Base-by-base conservation (phyloP, 805 yeast species). In the Isabelozyma heimii region DNA sequence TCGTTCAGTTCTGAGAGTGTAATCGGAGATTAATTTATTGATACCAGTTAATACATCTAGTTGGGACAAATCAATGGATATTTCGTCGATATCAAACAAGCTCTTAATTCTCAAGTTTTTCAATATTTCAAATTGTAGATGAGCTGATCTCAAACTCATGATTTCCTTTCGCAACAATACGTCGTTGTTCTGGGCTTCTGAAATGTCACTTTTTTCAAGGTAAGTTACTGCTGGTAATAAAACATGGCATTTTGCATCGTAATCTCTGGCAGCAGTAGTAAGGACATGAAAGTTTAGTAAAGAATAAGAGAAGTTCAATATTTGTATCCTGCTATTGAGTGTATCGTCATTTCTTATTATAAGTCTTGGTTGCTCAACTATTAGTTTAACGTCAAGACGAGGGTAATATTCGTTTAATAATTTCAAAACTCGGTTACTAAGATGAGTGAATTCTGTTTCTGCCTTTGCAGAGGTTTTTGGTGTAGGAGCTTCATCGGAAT, bases 261-360 rank as follows among this genome's bases (percentile, higher is more conserved):
- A 73, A 33, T 65, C 66, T 45, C 72, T 55, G 13, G 58, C 51
- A 8, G 47, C 50, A 2, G 71, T 63, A 1, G 76, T 72, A 37
- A 56, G 39, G 4, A 72, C 51, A 41, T 66, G 72, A 38, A 73
- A 53, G 47, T 67, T 61, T 47, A 72, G 54, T 48, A 70, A 59
- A 3, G 76, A 66, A 52, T 66, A 72, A 1, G 71, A 61, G 28
- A 67, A 60, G 46, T 65, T 63, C 27, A 73, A 49, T 33, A 73
- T 46, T 47, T 57, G 56, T 2, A 52, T 51, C 10, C 53, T 45
- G 5, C 48, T 45, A 1, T 44, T 37, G 1, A 37, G 6, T 26
- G 41, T 47, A 27, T 53, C 48, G 10, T 46, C 30, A 45, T 60
- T 61, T 30, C 63, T 48, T 1, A 65, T 14, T 2, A 65, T 62